Conservation (phyloP, 31 red algal genomes). For the Odonthalia washingtoniensis region DNA sequence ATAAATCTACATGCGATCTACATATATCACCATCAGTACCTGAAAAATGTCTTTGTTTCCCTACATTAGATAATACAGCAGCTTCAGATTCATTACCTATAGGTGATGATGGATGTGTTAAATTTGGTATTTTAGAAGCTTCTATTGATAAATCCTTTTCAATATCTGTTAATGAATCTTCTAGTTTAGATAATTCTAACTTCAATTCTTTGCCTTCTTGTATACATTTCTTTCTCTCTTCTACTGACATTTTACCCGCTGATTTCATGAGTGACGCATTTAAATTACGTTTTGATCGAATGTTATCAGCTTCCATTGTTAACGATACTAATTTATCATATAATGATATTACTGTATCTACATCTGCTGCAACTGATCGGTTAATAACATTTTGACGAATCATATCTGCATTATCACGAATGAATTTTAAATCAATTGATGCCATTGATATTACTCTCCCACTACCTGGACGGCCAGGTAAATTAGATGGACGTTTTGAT, state of each 20-base stretch:
- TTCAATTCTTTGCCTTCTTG: constrained; percentile 84
- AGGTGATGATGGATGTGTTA: constrained; percentile 89
- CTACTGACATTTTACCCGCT: constrained; percentile 50
- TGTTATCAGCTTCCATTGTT: constrained; percentile 28
- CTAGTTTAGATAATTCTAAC: constrained; percentile 47
- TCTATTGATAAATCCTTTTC: constrained; percentile 63
- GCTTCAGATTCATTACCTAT: constrained; percentile 83
- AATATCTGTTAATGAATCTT: constrained; percentile 55
- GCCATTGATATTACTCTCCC: constrained; percentile 55
- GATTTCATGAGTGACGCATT: constrained; percentile 83
- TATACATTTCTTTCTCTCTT: constrained; percentile 69
- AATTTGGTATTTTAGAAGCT: constrained; percentile 84
- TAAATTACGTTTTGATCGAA: constrained; percentile 80
- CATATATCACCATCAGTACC: constrained; percentile 55
- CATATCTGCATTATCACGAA: constrained; percentile 57
- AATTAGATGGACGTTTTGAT: too few species aligned
- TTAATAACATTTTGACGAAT: constrained; percentile 74
- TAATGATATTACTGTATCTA: constrained; percentile 62
- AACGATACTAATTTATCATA: constrained; percentile 75
- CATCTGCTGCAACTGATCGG: constrained; percentile 78
- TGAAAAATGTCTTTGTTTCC: constrained; percentile 50
- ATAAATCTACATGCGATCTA: constrained; percentile 75
- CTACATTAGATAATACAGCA: constrained; percentile 39
- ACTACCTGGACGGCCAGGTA: constrained; percentile 48
- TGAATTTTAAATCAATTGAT: constrained; percentile 68